These are phyloP conservation scores for Aspergillus nanangensis DNA, from an alignment of 495 filamentous ascomycete genomes.

Conservation along the genomic window DNA sequence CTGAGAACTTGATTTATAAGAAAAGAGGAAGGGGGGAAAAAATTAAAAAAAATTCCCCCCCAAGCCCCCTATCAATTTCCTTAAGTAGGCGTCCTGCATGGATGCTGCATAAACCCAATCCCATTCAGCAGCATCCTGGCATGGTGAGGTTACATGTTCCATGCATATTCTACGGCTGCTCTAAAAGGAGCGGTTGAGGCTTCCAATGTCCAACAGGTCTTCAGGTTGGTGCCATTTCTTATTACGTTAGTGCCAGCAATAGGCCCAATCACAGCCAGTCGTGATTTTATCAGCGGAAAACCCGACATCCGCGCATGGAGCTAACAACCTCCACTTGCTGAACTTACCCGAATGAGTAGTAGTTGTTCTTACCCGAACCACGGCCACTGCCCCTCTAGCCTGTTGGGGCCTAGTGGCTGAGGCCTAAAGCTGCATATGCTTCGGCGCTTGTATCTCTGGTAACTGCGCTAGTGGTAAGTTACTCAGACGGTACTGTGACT, in stretches of 20 bases:
- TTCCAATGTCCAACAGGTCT: constrained; percentile 2
- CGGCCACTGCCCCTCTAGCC: constrained; percentile 11
- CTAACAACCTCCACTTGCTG: constrained; percentile 3
- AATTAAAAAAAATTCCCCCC: too few relatives aligned
- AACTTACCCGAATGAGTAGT: neutral
- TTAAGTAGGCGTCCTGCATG: too few relatives aligned
- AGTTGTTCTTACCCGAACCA: constrained; percentile 11
- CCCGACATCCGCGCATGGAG: constrained; percentile 16
- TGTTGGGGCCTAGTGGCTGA: constrained; percentile 7
- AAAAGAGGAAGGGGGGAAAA: too few relatives aligned
- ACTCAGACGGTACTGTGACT: neutral
- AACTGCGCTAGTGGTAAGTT: neutral
- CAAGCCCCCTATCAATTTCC: too few relatives aligned
- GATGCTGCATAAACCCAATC: too few relatives aligned
- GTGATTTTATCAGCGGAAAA: constrained; percentile 17
- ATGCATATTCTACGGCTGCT: constrained; percentile 44
- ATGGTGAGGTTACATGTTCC: constrained; percentile 27
- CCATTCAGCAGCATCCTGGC: neutral
- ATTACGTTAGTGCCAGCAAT: constrained; percentile 6
- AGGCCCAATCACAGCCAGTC: constrained; percentile 9
- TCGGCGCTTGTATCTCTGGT: constrained; percentile 5
- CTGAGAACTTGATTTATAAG: too few relatives aligned
- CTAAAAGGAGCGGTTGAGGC: constrained; percentile 12
- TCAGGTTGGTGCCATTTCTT: constrained; percentile 12
- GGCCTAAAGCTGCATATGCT: constrained; percentile 13